Percentiles rank a stretch among this genome's conserved stretches.
Conservation (phyloP, 495 filamentous ascomycete species). For the Penicillium robsamsonii region DNA sequence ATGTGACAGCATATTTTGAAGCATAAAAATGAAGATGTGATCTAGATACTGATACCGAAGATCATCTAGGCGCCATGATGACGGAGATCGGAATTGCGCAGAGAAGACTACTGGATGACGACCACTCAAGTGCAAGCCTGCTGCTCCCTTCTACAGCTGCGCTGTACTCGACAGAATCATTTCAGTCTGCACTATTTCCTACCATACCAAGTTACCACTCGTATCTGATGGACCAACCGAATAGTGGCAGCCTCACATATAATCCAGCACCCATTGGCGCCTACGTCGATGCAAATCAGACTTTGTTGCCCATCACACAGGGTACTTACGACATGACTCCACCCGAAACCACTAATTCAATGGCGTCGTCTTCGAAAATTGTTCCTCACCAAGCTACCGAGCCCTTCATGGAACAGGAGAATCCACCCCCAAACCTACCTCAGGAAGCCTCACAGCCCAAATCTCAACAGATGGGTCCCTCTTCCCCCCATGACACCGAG, state of each 20-base stretch:
- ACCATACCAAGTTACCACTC: slow-evolving; percentile 8
- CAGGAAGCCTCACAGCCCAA: slow-evolving; percentile 23
- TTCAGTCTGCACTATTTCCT: slow-evolving; percentile 23
- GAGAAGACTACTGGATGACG: slow-evolving; percentile 36
- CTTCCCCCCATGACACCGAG: slow-evolving; percentile 44
- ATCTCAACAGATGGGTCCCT: slow-evolving; percentile 26
- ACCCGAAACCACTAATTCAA: background rate
- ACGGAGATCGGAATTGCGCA: slow-evolving; percentile 42
- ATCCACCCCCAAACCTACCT: slow-evolving; percentile 9
- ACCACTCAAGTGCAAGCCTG: slow-evolving; percentile 20
- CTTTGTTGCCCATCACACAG: slow-evolving; percentile 2
- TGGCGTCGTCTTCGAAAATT: background rate
- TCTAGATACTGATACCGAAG: background rate
- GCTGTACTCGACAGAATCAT: slow-evolving; percentile 18
- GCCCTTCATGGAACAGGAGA: slow-evolving; percentile 9
- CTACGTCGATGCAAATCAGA: slow-evolving; percentile 12
- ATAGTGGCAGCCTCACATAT: background rate
- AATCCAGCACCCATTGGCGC: background rate
- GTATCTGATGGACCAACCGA: slow-evolving; percentile 3
- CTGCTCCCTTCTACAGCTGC: slow-evolving; percentile 20
- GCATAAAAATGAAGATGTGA: background rate
- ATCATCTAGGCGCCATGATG: slow-evolving; percentile 35
- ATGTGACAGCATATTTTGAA: background rate
- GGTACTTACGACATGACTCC: slow-evolving; percentile 3
- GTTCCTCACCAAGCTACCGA: background rate